These are phyloP conservation scores for Ceratobasidium theobromae DNA, from an alignment of 1,284 basidiomycete species.

Conservation along the genomic window DNA sequence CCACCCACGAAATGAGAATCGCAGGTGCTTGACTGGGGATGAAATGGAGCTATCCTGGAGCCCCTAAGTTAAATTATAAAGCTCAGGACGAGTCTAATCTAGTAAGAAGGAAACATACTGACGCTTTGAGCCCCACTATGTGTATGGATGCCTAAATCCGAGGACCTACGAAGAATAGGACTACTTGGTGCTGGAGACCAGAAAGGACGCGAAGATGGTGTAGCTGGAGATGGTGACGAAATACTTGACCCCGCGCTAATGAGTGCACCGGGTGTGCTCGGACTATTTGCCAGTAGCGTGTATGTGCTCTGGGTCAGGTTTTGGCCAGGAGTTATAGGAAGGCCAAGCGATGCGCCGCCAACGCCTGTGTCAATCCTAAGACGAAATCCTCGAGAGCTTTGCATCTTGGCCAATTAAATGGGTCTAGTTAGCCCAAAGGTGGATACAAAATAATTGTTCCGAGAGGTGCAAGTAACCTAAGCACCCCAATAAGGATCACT, in stretches of 20 bases:
- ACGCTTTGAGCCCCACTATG: not conserved
- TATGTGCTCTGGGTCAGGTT: not conserved
- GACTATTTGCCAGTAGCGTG: not conserved
- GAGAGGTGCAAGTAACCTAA: too few species aligned
- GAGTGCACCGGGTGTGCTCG: not conserved
- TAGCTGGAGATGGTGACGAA: not conserved
- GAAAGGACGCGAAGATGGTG: not conserved
- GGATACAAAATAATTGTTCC: too few species aligned
- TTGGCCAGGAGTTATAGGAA: not conserved
- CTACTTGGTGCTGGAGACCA: not conserved
- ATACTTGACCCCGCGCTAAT: not conserved
- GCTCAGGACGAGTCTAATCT: not conserved
- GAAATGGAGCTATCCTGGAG: not conserved
- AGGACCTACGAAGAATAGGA: not conserved
- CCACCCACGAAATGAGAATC: not conserved
- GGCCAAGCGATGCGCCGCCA: not conserved
- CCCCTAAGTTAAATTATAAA: not conserved
- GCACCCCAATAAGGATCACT: too few species aligned
- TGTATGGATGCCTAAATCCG: slow-evolving; percentile 1
- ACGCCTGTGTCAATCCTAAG: not conserved
- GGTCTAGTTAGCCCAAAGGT: too few species aligned
- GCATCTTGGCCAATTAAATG: not conserved
- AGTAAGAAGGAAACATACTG: not conserved
- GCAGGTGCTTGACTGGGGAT: not conserved
- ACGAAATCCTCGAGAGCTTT: slow-evolving; percentile 5